Evolutionary conservation across 768 basidiomycete genomes (phyloP).

Genomic region (Panaeolus papilionaceus): DNA sequence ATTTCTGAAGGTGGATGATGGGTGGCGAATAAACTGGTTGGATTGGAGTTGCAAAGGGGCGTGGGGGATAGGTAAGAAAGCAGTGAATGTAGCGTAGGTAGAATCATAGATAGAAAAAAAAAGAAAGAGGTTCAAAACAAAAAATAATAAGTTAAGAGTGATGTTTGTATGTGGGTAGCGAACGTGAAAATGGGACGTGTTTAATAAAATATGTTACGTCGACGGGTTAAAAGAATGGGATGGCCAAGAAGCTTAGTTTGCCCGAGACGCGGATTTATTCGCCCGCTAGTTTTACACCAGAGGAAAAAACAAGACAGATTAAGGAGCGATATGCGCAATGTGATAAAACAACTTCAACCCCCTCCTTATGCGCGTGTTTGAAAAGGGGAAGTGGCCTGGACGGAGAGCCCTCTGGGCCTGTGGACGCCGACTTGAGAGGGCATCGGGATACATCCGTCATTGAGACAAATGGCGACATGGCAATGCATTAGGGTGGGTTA

Average conservation of each 20-base stretch:
- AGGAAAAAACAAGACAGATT: background rate
- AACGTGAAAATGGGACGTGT: background rate
- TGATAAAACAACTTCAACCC: background rate
- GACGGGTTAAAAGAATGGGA: background rate
- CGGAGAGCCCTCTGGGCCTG: constrained; percentile 5
- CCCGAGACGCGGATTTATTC: background rate
- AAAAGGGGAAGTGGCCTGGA: constrained; percentile 5
- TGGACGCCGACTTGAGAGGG: constrained; percentile 6
- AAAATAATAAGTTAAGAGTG: background rate
- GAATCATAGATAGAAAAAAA: background rate
- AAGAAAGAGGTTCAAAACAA: background rate
- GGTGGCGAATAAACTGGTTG: background rate
- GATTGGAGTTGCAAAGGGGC: background rate
- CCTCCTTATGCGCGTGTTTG: background rate
- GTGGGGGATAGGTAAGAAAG: background rate
- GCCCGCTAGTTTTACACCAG: background rate
- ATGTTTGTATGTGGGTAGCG: background rate
- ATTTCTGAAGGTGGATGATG: background rate
- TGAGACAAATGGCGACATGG: background rate
- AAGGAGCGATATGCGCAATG: background rate
- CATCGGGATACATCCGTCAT: background rate
- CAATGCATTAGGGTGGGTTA: background rate
- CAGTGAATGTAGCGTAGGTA: background rate
- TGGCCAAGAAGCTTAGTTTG: background rate
- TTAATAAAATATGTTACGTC: background rate